Conservation (phyloP, 208 protist species). For the Trypanosoma melophagium region DNA sequence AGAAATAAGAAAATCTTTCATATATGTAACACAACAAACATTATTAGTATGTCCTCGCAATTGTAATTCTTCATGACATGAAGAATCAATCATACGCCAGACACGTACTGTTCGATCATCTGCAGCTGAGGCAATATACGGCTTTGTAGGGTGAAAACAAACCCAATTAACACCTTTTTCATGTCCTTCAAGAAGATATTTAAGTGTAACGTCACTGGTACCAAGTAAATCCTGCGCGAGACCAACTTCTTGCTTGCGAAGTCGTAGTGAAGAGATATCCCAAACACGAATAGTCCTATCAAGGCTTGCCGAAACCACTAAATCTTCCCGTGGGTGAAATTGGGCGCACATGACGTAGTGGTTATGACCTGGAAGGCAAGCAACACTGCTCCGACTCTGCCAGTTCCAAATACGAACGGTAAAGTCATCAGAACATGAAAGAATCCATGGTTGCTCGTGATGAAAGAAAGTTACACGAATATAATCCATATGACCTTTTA, state of each 20-base stretch:
- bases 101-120: constrained; percentile 98
- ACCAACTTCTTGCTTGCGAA: constrained; percentile 57
- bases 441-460: constrained; percentile 96
- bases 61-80: constrained; percentile 92
- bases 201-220: constrained; percentile 90
- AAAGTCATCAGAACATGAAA: constrained; percentile 98
- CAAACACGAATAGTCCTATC: constrained; percentile 99
- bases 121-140: constrained; percentile 95
- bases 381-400: constrained; percentile 94
- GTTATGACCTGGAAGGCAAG: constrained; percentile 94
- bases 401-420: constrained; percentile 99
- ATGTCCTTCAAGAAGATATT: constrained; percentile 97
- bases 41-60: constrained; percentile 97
- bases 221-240: constrained; percentile 95
- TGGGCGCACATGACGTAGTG: constrained; percentile 99
- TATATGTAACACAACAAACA: constrained; percentile 96
- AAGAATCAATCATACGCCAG: constrained; percentile 92
- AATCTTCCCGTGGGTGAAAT: constrained; percentile 95
- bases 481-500: constrained; percentile 99
- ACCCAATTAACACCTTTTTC: constrained; percentile 99
- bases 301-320: constrained; percentile 98
- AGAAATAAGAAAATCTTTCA: constrained; percentile 96
- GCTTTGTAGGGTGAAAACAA: constrained; percentile 95
- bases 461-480: constrained; percentile 99
- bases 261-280: constrained; percentile 95